Evolutionary conservation across 2,329 filamentous ascomycete species (phyloP).

Genomic region (Colletotrichum horii): DNA sequence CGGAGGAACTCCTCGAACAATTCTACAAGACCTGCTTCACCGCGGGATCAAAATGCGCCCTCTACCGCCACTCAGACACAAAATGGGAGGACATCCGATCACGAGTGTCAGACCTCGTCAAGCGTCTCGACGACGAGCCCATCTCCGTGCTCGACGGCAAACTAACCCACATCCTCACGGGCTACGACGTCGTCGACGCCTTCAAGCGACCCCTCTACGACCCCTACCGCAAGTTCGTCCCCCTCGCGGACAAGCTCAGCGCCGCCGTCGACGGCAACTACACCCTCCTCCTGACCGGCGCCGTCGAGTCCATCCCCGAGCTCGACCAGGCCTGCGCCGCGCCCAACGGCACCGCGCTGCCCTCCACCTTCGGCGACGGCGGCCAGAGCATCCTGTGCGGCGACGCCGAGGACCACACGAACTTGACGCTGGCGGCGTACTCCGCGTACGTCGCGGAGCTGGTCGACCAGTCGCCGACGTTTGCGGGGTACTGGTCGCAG

Average conservation of each 20-base stretch:
- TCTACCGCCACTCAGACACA: slow-evolving; percentile 30
- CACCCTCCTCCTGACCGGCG: slow-evolving; percentile 6
- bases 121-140: slow-evolving; percentile 31
- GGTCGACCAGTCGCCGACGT: slow-evolving; percentile 29
- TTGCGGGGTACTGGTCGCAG: slow-evolving; percentile 37
- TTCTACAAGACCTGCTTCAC: slow-evolving; percentile 42
- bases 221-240: slow-evolving; percentile 26
- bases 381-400: slow-evolving; percentile 35
- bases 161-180: slow-evolving; percentile 32
- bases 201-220: slow-evolving; percentile 35
- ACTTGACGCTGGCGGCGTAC: slow-evolving; percentile 29
- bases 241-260: slow-evolving; percentile 24
- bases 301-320: background rate
- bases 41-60: slow-evolving; percentile 32
- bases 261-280: slow-evolving; percentile 32
- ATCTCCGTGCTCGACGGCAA: slow-evolving; percentile 25
- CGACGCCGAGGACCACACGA: slow-evolving; percentile 34
- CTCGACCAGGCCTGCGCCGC: slow-evolving; percentile 2
- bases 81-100: slow-evolving; percentile 31
- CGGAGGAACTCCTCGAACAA: slow-evolving; percentile 35
- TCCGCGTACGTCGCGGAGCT: slow-evolving; percentile 32
- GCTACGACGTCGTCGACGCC: slow-evolving; percentile 31
- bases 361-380: slow-evolving; percentile 23
- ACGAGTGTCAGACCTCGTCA: slow-evolving; percentile 36
- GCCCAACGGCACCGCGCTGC: background rate